A percentile compares a stretch with the other conserved stretches of the same genome.
phyloP scores from a whole-genome alignment of 805 yeast genomes.

The Lipomyces starkeyi region DNA sequence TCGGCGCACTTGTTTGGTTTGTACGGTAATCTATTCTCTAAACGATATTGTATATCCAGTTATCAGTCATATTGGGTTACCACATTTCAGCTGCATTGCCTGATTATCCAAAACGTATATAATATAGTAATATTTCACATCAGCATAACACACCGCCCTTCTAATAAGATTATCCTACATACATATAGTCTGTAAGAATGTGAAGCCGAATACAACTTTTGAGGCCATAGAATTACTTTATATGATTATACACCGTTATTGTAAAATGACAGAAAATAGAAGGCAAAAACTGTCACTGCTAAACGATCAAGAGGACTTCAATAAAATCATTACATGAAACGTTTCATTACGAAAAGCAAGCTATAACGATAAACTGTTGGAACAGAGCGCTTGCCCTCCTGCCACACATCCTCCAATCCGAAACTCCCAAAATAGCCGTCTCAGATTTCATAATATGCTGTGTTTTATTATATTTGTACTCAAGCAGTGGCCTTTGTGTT shows the following conservation, averaged over 20 bases:
- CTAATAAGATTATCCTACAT: background rate
- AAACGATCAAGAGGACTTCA: background rate
- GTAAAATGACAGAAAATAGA: constrained; percentile 5
- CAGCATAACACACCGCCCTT: background rate
- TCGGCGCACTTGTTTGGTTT: background rate
- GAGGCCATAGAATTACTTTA: background rate
- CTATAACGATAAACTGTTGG: background rate
- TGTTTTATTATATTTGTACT: background rate
- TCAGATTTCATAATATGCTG: background rate
- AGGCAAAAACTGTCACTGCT: background rate
- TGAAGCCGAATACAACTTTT: background rate
- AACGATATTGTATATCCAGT: background rate
- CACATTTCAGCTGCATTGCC: background rate
- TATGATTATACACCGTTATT: background rate
- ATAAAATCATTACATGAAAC: background rate
- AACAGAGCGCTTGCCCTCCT: background rate
- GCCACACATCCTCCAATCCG: background rate
- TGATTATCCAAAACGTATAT: too few species aligned
- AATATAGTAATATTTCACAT: background rate
- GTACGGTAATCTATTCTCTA: background rate
- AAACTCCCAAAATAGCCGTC: background rate
- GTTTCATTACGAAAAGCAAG: background rate
- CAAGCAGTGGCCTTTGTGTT: constrained; percentile 87
- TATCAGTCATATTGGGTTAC: background rate
- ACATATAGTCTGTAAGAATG: background rate